phyloP scores from a whole-genome alignment of 495 filamentous ascomycete species.

The Penicillium waksmanii region DNA sequence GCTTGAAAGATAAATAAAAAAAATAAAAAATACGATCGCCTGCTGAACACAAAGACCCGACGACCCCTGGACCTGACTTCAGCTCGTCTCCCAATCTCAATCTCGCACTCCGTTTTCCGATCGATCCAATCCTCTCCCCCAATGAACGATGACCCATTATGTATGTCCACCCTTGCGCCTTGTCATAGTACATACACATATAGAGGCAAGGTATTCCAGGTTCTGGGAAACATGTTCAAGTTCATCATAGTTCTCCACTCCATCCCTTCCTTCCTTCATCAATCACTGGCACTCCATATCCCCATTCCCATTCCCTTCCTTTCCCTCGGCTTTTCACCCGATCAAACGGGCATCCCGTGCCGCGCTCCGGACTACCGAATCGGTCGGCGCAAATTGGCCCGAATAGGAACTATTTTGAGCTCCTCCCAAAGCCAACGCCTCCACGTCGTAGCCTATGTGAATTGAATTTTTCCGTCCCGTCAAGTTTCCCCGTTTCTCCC shows the following conservation, averaged over 20 bases:
- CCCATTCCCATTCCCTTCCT: not conserved
- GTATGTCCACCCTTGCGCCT: no score
- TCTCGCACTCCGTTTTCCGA: not conserved
- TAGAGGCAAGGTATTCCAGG: no score
- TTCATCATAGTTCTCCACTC: no score
- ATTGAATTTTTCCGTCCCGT: no score
- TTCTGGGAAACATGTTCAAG: no score
- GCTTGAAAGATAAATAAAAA: not conserved
- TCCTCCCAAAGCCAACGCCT: not conserved
- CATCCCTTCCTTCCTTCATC: not conserved
- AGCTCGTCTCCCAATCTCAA: not conserved
- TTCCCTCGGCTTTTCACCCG: constrained; percentile 16
- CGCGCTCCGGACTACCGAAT: constrained; percentile 23
- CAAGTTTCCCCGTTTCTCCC: no score
- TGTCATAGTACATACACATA: no score
- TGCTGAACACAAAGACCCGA: not conserved
- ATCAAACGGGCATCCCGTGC: constrained; percentile 19
- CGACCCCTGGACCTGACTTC: not conserved
- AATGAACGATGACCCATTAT: not conserved
- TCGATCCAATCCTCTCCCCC: not conserved
- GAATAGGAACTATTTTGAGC: constrained; percentile 2
- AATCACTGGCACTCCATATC: not conserved
- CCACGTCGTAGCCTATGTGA: no score
- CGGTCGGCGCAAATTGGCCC: constrained; percentile 4
- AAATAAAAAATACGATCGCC: not conserved